Percentiles rank a stretch among this genome's conserved stretches.
Evolutionary conservation across 176 grass and related monocot species (phyloP).

Genomic region (Otatea glauca): DNA sequence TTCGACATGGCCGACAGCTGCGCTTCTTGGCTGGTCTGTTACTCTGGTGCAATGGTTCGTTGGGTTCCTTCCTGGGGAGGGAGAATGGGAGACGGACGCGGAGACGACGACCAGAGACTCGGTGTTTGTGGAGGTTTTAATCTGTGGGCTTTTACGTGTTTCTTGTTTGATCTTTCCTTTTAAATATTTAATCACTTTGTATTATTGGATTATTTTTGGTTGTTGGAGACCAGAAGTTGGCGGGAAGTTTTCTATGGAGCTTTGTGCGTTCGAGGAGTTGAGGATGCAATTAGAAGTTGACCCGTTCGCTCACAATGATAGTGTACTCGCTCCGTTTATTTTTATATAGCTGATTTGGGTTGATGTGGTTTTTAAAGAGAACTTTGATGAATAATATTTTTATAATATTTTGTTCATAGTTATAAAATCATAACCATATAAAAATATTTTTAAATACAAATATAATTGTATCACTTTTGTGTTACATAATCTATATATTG

Average conservation of each 20-base stretch:
- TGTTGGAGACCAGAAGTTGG: conserved; percentile 49
- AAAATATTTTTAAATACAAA: too few species aligned
- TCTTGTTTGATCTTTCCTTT: background rate
- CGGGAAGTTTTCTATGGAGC: conserved; percentile 40
- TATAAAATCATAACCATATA: too few species aligned
- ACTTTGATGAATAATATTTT: too few species aligned
- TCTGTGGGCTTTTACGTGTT: conserved; percentile 26
- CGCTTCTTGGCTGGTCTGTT: conserved; percentile 4
- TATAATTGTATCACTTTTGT: too few species aligned
- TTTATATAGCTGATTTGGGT: too few species aligned
- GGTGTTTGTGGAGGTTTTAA: conserved; percentile 40
- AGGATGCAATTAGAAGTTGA: conserved; percentile 50
- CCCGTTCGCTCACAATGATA: conserved; percentile 28
- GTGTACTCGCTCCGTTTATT: too few species aligned
- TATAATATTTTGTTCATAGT: too few species aligned
- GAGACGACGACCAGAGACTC: conserved; percentile 38
- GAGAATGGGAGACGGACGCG: conserved; percentile 24
- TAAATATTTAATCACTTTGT: background rate
- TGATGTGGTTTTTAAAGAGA: too few species aligned
- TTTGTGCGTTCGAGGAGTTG: conserved; percentile 32
- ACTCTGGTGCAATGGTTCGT: background rate
- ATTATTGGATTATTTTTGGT: conserved; percentile 1
- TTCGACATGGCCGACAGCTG: conserved; percentile 45
- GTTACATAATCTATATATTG: too few species aligned
- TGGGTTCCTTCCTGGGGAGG: conserved; percentile 6